A percentile compares a stretch with the other conserved stretches of the same genome.
Evolutionary conservation across 495 filamentous ascomycete species (phyloP).

Genomic region (Talaromyces ruber): DNA sequence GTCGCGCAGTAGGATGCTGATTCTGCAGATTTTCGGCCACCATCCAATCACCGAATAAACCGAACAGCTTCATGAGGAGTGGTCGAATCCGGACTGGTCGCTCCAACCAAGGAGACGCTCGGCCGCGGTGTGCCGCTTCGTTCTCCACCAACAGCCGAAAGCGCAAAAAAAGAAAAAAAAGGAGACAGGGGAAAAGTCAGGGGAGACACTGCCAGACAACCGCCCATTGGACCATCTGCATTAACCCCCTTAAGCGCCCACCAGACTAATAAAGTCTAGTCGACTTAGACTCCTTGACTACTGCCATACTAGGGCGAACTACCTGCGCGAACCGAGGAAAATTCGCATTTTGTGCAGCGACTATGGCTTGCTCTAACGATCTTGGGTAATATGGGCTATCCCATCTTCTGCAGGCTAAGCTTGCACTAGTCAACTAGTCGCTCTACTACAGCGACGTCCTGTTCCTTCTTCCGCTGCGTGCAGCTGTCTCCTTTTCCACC

Average conservation of each 20-base stretch:
- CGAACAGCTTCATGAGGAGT: background rate
- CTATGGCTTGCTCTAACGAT: background rate
- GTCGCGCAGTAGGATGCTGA: background rate
- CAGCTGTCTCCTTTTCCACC: background rate
- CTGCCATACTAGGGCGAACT: background rate
- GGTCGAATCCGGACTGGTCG: background rate
- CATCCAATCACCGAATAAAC: background rate
- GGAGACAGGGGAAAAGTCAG: background rate
- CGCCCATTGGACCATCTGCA: background rate
- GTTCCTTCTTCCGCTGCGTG: background rate
- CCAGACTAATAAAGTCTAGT: background rate
- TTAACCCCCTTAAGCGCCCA: slow-evolving; percentile 1
- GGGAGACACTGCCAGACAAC: background rate
- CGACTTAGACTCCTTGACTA: background rate
- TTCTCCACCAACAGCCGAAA: background rate
- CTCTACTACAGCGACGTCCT: background rate
- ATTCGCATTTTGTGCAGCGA: background rate
- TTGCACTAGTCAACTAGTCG: background rate
- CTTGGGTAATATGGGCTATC: background rate
- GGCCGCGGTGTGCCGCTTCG: background rate
- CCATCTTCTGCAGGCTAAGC: background rate
- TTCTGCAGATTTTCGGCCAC: background rate
- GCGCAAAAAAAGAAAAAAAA: background rate
- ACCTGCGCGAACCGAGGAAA: background rate
- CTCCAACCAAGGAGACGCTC: background rate